Conservation (phyloP, 768 basidiomycete species). For the Megacollybia marginata region DNA sequence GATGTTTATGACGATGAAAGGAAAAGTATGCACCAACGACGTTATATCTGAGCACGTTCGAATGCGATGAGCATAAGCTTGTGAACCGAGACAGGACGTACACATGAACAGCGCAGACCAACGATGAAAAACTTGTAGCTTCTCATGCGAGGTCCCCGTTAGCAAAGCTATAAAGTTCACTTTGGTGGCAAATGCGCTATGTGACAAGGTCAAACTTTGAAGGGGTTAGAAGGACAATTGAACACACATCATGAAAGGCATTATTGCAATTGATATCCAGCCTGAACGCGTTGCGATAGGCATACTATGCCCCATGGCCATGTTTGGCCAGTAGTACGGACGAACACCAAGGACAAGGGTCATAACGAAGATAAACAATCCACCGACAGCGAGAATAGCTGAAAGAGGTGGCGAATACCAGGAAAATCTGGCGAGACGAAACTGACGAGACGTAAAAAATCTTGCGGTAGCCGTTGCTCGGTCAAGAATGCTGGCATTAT, state of each 20-base stretch:
- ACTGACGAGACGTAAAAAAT: constrained; percentile 17
- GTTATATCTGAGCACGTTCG: constrained; percentile 17
- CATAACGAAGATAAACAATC: constrained; percentile 17
- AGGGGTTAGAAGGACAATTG: background rate
- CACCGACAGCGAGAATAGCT: constrained; percentile 14
- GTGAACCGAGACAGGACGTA: constrained; percentile 5
- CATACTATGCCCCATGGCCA: constrained; percentile 21
- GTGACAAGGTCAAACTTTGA: background rate
- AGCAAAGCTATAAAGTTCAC: constrained; percentile 24
- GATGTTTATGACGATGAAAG: constrained; percentile 22
- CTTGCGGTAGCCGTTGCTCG: constrained; percentile 11
- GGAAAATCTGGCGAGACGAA: constrained; percentile 9
- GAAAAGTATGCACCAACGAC: constrained; percentile 25
- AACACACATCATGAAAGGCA: constrained; percentile 27
- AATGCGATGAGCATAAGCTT: background rate
- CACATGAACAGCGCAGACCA: constrained; percentile 27
- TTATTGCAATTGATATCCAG: constrained; percentile 27
- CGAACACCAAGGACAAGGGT: constrained; percentile 16
- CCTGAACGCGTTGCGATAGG: constrained; percentile 23
- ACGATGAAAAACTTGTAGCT: constrained; percentile 29
- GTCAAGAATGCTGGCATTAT: constrained; percentile 3
- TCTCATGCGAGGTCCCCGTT: constrained; percentile 26
- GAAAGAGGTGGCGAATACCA: constrained; percentile 24
- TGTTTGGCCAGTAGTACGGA: constrained; percentile 23
- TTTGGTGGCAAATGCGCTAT: constrained; percentile 26